Evolutionary conservation across 495 filamentous ascomycete genomes (phyloP).

Genomic region (Staphylotrichum tortipilum): DNA sequence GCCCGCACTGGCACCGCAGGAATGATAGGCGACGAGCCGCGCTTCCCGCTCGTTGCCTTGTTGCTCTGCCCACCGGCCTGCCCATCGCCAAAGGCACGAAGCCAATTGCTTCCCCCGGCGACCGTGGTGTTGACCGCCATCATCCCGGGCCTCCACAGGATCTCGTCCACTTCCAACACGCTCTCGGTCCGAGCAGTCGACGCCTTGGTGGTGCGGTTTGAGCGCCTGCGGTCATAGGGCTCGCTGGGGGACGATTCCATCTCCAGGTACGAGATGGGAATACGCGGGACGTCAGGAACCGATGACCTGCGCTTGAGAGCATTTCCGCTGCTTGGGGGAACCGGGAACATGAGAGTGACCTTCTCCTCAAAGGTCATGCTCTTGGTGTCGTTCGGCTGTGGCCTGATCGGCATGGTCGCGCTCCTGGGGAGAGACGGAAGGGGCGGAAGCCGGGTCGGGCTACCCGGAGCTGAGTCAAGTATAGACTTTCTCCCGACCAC

Average conservation of each 20-base stretch:
- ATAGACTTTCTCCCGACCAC: constrained; percentile 35
- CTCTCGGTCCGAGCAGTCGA: constrained; percentile 30
- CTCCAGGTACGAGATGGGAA: constrained; percentile 27
- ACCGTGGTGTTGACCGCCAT: constrained; percentile 21
- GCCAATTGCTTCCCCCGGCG: constrained; percentile 32
- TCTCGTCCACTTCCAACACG: constrained; percentile 33
- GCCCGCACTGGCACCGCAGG: constrained; percentile 17
- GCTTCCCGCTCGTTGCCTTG: constrained; percentile 21
- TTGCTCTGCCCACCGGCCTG: constrained; percentile 6
- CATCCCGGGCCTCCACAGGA: constrained; percentile 14
- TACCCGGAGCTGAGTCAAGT: constrained; percentile 35
- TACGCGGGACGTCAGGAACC: constrained; percentile 35
- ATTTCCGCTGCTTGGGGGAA: constrained; percentile 30
- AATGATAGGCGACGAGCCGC: constrained; percentile 32
- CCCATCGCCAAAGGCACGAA: constrained; percentile 28
- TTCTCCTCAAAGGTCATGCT: constrained; percentile 50
- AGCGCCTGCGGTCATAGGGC: constrained; percentile 9
- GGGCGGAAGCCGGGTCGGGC: constrained; percentile 39
- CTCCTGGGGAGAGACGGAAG: constrained; percentile 39
- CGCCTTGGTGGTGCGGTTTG: constrained; percentile 27
- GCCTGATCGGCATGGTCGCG: constrained; percentile 21
- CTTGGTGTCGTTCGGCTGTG: constrained; percentile 39
- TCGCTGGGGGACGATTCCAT: constrained; percentile 11
- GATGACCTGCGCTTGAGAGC: constrained; percentile 28
- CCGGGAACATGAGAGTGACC: constrained; percentile 39